Base-by-base conservation (phyloP, 1,284 basidiomycete species). In the Tausonia pullulans region DNA sequence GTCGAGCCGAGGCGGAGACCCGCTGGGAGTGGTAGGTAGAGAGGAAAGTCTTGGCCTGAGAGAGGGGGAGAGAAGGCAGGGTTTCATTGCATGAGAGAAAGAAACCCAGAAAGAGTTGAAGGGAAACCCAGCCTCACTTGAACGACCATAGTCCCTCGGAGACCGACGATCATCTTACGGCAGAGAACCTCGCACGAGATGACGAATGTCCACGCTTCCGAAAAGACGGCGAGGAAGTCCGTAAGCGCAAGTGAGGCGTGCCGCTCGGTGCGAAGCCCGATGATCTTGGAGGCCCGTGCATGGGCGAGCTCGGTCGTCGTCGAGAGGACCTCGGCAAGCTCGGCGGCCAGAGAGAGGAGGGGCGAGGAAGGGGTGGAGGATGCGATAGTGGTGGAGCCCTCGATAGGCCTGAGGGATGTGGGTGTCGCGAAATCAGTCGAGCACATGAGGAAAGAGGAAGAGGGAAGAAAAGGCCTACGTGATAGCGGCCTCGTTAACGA, bases 121-220 rank as follows among this genome's bases (percentile, higher is more conserved):
- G 40, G 13, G 39, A 6, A 48, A 69, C 68, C 68, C 5, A 2
- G 48, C 69, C 78, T 51, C 62, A 87, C 87, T 80, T 93, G 91
- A 61, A 84, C 82, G 50, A 91, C 84, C 54, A 90, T 81, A 1
- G 85, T 87, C 5, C 91, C 90, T 61, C 94, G 80, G 41, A 98
- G 78, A 4, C 90, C 87, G 57, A 95, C 89, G 67, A 97, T 90
- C 90, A 98, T 96, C 67, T 87, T 81, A 60, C 86, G 82, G 69
- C 87, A 90, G 43, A 95, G 79, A 40, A 84, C 82, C 75, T 98
- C 95, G 69, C 88, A 91, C 66, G 81, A 81, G 8, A 95, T 81
- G 40, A 98, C 90, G 72, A 98, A 98, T 52, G 81, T 77, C 92
- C 93, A 97, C 10, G 87, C 87, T 69, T 84, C 82, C 67, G 86